Evolutionary conservation across 2,329 filamentous ascomycete species (phyloP).

Genomic region (Ascochyta pisi): DNA sequence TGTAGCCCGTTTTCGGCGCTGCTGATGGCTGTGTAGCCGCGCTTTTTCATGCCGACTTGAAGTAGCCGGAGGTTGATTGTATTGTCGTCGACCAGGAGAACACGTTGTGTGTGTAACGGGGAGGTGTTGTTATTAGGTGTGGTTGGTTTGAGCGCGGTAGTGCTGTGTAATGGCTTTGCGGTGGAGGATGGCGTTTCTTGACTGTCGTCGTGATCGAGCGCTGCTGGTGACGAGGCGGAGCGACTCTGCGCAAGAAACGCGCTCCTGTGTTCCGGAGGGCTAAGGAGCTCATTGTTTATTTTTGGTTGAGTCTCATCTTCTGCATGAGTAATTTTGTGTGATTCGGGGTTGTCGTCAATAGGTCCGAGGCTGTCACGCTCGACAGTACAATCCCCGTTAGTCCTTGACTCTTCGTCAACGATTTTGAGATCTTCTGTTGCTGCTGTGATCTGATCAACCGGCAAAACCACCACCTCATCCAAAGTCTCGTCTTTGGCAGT

Average conservation of each 20-base stretch:
- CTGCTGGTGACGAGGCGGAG: neutral
- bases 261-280: neutral
- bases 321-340: neutral
- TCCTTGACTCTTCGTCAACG: neutral
- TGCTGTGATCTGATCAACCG: neutral
- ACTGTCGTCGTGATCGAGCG: neutral
- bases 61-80: constrained; percentile 43
- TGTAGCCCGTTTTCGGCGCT: constrained; percentile 34
- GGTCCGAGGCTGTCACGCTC: neutral
- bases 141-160: no score
- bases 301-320: neutral
- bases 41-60: constrained; percentile 33
- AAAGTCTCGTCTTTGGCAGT: neutral
- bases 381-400: neutral
- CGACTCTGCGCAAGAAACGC: neutral
- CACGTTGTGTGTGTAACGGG: neutral
- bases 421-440: neutral
- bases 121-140: no score
- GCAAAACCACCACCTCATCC: no score
- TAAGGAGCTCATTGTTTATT: neutral
- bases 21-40: constrained; percentile 21
- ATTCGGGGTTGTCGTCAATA: neutral
- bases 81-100: constrained; percentile 48
- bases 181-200: neutral
- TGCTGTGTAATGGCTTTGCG: no score